phyloP scores from a whole-genome alignment of 148 eudicot species.

The Silene conica region DNA sequence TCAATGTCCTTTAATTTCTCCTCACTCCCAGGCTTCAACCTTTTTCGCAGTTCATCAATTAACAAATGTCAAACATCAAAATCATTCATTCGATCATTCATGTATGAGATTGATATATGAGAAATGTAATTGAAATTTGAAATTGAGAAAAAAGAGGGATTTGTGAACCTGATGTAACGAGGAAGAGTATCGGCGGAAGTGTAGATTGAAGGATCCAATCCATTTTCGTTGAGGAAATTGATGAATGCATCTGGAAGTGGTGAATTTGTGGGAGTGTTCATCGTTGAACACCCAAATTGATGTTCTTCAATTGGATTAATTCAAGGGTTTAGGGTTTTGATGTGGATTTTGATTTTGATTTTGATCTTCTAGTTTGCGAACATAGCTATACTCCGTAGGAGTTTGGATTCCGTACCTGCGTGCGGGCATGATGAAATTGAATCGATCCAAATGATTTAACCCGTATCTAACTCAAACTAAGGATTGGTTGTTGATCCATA shows the following conservation, averaged over 20 bases:
- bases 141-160: neutral
- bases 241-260: slow-evolving; percentile 72
- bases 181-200: slow-evolving; percentile 44
- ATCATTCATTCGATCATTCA: neutral
- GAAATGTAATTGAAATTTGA: neutral
- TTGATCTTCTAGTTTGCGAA: too few relatives aligned
- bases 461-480: too few relatives aligned
- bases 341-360: neutral
- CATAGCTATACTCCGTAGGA: too few relatives aligned
- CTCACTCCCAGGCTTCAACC: slow-evolving; percentile 79
- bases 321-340: slow-evolving; percentile 11
- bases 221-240: slow-evolving; percentile 65
- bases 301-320: neutral
- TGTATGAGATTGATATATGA: neutral
- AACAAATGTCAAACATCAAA: neutral
- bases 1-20: slow-evolving; percentile 56
- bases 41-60: slow-evolving; percentile 12
- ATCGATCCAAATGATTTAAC: too few relatives aligned
- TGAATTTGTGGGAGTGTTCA: slow-evolving; percentile 16
- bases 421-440: too few relatives aligned
- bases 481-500: too few relatives aligned
- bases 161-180: slow-evolving; percentile 70
- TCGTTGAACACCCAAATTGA: neutral
- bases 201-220: slow-evolving; percentile 67
- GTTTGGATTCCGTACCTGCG: too few relatives aligned